Evolutionary conservation across 1,284 basidiomycete genomes (phyloP), one percentile per base, ranked within the genome.

Genomic region (Flammula alnicola): DNA sequence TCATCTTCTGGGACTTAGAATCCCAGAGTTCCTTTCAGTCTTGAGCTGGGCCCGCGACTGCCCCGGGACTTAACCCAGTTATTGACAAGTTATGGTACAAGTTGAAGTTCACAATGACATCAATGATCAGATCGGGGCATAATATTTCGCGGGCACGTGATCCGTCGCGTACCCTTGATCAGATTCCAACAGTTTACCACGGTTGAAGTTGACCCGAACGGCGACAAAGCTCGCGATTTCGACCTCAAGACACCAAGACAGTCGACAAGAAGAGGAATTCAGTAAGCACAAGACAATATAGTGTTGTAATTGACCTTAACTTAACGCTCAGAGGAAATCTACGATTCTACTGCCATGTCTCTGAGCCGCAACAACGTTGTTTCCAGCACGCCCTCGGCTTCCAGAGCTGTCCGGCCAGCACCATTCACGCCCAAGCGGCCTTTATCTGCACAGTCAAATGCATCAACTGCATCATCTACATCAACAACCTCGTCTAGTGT

Each of bases 371-470:
- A 52, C 40, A 49, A 16, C 40, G 35, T 37, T 20, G 55, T 67
- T 19, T 60, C 62, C 37, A 66, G 50, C 49, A 67, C 65, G 16
- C 63, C 67, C 25, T 58, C 61, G 39, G 49, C 44, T 30, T 54
- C 60, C 11, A 73, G 64, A 51, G 58, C 65, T 27, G 53, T 60
- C 29, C 66, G 69, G 11, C 54, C 63, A 17, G 52, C 63, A n/a
- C 73, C 75, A 12, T 82, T 79, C 54, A 84, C 83, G 1, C 82
- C 82, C 7, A 82, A 77, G 58, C 75, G 81, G 16, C 74, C 77
- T 1, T 63, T 76, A 22, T 79, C 80, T 14, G 57, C 62, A 3
- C 57, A 57, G 14, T 65, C 66, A 6, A 58, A 49, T 27, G 54
- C 57, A 14, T 64, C 68, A 22, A 63, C 67, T 5, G 58, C 55